Evolutionary conservation across 192 early-diverging fungal genomes (phyloP), one percentile per base, ranked within the genome.

Genomic region (Backusella psychrophila): DNA sequence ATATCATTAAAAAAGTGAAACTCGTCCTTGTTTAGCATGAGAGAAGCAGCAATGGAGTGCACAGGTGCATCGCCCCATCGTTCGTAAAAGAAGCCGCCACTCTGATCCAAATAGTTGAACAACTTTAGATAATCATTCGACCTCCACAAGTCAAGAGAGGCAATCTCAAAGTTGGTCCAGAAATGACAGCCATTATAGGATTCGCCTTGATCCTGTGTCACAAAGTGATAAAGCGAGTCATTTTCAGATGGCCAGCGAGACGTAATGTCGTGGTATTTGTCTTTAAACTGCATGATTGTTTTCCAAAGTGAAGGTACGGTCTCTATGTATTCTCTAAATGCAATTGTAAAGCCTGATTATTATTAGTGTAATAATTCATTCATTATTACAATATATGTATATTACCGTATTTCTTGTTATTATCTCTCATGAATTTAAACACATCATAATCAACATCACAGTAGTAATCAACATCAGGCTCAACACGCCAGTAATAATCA

Each of bases 401-500:
- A 26, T 78, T 79, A 85, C 88, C 91, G 80, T 96, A 96, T 85
- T 90, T 93, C 77, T 93, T 94, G 75, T 87, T 86, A 73, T 91
- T 87, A 23, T 91, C 83, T 53, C 90, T 85, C 93, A 96, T 94
- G 63, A 79, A 93, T 46, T 88, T 79, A 80, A 96, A 96, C n/a
- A 93, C 92, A 84, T 96, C 95, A 82, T 93, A 90, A 74, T 89
- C 81, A n/a, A 96, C 84, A 73, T 94, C 88, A 77, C 95, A 96
- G 66, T 82, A 88, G 77, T 89, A 96, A 72, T 90, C 78, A 33
- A 95, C 95, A 75, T 89, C 90, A 8, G 95, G 95, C 80, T 96
- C 94, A 66, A 96, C 86, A 8, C 95, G 89, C 95, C 95, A 96
- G 84, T 95, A 96, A 80, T 91, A 96, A 79, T 95, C 93, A 53